phyloP scores from a whole-genome alignment of 2,329 filamentous ascomycete genomes.

The Seiridium cupressi region DNA sequence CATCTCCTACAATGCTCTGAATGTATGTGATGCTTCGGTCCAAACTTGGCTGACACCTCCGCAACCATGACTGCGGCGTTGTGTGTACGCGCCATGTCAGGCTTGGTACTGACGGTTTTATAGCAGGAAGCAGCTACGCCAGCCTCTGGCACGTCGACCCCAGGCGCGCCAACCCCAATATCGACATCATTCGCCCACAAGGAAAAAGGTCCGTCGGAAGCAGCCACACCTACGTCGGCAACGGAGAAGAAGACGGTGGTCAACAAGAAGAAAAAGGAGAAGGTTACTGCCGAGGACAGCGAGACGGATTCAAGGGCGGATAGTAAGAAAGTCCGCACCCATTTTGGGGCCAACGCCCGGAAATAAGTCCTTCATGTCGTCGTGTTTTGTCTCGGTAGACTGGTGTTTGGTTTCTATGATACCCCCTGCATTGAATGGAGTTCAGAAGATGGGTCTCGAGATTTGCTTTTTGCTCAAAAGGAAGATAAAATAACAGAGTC shows the following conservation, averaged over 20 bases:
- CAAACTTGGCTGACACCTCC: background rate
- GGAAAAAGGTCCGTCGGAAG: conserved; percentile 43
- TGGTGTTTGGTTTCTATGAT: conserved; percentile 2
- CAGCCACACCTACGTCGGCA: conserved; percentile 55
- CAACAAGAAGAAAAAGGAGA: conserved; percentile 54
- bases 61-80: no score
- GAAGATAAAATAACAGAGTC: no score
- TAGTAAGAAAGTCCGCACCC: conserved; percentile 55
- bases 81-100: background rate
- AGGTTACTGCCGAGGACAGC: conserved; percentile 48
- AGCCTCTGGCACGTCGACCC: conserved; percentile 41
- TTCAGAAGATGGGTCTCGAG: background rate
- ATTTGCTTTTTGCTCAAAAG: no score
- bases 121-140: conserved; percentile 41
- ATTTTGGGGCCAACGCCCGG: conserved; percentile 51
- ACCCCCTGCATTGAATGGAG: conserved; percentile 1
- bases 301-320: conserved; percentile 52
- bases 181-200: conserved; percentile 49
- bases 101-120: background rate
- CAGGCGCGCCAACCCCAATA: conserved; percentile 51
- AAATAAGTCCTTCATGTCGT: conserved; percentile 33
- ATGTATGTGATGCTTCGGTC: conserved; percentile 24
- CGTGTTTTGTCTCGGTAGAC: background rate
- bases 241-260: conserved; percentile 39
- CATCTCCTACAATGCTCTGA: conserved; percentile 55